phyloP scores from a whole-genome alignment of 441 rosid genomes.

The Pelargonium myrrhifolium region DNA sequence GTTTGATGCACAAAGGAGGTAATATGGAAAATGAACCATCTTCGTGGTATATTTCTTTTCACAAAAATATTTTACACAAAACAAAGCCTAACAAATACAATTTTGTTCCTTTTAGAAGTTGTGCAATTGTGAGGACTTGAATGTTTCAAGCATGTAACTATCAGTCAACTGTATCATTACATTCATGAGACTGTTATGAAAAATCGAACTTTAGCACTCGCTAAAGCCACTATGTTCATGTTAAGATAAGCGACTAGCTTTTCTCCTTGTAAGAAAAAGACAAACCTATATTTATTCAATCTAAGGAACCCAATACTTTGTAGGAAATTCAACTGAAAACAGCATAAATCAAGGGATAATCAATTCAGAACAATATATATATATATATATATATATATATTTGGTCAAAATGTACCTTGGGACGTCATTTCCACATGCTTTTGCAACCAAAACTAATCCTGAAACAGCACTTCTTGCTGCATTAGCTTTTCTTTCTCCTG shows the following conservation, averaged over 20 bases:
- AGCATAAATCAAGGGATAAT: background rate
- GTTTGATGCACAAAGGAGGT: background rate
- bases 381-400: no score
- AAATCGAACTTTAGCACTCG: no score
- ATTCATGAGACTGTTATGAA: background rate
- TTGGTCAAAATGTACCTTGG: conserved; percentile 50
- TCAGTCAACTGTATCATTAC: background rate
- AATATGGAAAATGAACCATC: background rate
- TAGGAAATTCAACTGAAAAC: background rate
- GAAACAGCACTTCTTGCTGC: conserved; percentile 82
- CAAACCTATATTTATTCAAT: background rate
- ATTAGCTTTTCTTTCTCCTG: conserved; percentile 51
- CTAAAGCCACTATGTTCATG: background rate
- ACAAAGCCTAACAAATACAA: no score
- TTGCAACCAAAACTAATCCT: conserved; percentile 71
- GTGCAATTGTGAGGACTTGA: no score
- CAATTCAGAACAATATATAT: background rate
- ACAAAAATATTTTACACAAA: background rate
- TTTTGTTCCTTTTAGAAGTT: no score
- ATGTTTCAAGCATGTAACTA: background rate
- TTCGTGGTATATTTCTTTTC: background rate
- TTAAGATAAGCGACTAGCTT: background rate
- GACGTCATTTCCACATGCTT: conserved; percentile 95
- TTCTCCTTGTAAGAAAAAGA: background rate
- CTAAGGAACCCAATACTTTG: background rate